These are phyloP conservation scores for Malania oleifera DNA, from an alignment of 164 flowering plant species.

Conservation along the genomic window DNA sequence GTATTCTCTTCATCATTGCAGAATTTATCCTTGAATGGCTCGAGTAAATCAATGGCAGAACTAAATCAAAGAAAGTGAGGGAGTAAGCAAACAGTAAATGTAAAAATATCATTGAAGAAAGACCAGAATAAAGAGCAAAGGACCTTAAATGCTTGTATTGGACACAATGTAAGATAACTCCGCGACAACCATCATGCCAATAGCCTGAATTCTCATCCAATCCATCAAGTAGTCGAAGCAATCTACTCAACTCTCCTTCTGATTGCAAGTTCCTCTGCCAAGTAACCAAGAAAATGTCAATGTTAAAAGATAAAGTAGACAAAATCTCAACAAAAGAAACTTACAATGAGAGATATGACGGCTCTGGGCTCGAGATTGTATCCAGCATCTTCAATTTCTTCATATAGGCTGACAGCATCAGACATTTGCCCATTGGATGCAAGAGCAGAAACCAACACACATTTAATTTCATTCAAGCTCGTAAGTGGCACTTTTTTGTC, in stretches of 20 bases:
- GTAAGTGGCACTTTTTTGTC: constrained; percentile 43
- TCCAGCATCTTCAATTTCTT: constrained; percentile 54
- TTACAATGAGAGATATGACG: constrained; percentile 56
- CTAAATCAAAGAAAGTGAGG: constrained; percentile 32
- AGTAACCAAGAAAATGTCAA: neutral
- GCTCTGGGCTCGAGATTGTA: constrained; percentile 60
- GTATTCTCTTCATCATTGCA: constrained; percentile 31
- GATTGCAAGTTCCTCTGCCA: constrained; percentile 48
- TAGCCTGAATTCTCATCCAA: constrained; percentile 33
- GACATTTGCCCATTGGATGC: constrained; percentile 54
- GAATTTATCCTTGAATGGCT: constrained; percentile 44
- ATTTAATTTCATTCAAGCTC: constrained; percentile 51
- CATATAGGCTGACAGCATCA: constrained; percentile 66
- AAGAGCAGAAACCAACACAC: constrained; percentile 65
- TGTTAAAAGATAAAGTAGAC: neutral
- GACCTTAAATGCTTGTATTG: constrained; percentile 53
- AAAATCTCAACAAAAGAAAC: constrained; percentile 13
- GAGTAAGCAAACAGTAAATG: constrained; percentile 5
- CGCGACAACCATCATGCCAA: constrained; percentile 72
- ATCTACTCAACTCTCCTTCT: constrained; percentile 42
- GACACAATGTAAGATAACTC: constrained; percentile 48
- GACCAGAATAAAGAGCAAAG: neutral
- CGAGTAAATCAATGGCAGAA: constrained; percentile 52
- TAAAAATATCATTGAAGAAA: constrained; percentile 2
- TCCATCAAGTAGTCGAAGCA: constrained; percentile 59